A percentile compares a stretch with the other conserved stretches of the same genome.
Evolutionary conservation across 345 rosid species (phyloP).

Genomic region (Eucalyptus albens): DNA sequence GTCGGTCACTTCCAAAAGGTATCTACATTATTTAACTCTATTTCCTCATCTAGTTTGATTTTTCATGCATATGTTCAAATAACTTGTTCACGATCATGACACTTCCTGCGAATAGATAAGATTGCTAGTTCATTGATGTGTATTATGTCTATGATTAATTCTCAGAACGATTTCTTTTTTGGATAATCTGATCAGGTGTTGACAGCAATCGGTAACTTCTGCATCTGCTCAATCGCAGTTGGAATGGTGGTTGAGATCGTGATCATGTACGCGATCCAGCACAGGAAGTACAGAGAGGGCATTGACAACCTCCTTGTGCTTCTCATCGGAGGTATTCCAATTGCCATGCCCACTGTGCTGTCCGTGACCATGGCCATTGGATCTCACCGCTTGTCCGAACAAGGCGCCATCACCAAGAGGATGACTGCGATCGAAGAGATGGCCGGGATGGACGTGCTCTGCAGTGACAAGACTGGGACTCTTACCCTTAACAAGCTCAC

Average conservation of each 20-base stretch:
- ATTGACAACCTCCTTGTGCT: constrained; percentile 94
- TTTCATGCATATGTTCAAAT: neutral
- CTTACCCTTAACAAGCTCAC: constrained; percentile 94
- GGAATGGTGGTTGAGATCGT: constrained; percentile 76
- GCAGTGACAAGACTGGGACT: constrained; percentile 96
- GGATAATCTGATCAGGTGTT: constrained; percentile 33
- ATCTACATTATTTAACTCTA: neutral
- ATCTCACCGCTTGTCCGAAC: constrained; percentile 76
- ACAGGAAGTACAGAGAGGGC: constrained; percentile 65
- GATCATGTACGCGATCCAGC: constrained; percentile 71
- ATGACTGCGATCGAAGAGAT: constrained; percentile 99
- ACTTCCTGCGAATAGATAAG: neutral
- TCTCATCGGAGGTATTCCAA: constrained; percentile 96
- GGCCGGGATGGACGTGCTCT: constrained; percentile 98
- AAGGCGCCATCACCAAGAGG: constrained; percentile 97
- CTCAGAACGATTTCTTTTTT: neutral
- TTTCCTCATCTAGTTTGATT: neutral
- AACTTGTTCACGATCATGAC: neutral
- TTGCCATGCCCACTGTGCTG: constrained; percentile 95
- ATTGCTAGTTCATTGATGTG: neutral
- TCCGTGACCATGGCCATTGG: constrained; percentile 99
- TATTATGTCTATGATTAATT: neutral
- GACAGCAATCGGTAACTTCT: constrained; percentile 92
- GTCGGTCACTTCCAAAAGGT: constrained; percentile 97
- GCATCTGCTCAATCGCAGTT: constrained; percentile 78